phyloP scores from a whole-genome alignment of 164 flowering plant species.

The Magnolia sinica region DNA sequence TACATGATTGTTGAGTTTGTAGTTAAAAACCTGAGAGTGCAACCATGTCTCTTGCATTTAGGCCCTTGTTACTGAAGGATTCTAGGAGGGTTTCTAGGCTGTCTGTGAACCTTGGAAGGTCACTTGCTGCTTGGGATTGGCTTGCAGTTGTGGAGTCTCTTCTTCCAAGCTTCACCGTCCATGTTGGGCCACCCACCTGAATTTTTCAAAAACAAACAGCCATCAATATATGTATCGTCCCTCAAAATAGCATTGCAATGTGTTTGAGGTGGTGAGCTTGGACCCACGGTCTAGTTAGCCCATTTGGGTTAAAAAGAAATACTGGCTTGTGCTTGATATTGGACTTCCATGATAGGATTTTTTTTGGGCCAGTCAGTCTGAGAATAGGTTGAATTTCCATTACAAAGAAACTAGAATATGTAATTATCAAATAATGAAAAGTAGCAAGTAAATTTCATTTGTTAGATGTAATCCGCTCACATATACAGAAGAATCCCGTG shows the following conservation, averaged over 20 bases:
- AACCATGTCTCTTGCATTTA: conserved; percentile 6
- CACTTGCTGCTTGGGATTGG: neutral
- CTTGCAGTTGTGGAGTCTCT: conserved; percentile 13
- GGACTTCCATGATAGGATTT: neutral
- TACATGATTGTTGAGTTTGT: neutral
- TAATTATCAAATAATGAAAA: too few species aligned
- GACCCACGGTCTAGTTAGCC: neutral
- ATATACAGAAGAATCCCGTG: conserved; percentile 16
- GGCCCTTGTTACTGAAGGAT: neutral
- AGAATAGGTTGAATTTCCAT: too few species aligned
- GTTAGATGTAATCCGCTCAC: conserved; percentile 10
- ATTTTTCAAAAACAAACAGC: neutral
- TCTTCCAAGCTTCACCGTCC: conserved; percentile 26
- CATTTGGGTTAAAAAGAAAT: neutral
- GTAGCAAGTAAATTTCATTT: too few species aligned
- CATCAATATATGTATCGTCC: neutral
- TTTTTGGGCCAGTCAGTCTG: too few species aligned
- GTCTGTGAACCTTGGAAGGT: conserved; percentile 6
- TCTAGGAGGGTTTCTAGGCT: conserved; percentile 4
- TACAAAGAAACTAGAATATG: too few species aligned
- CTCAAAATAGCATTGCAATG: neutral
- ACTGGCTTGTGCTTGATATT: neutral
- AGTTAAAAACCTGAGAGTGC: conserved; percentile 12
- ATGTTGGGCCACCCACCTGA: conserved; percentile 1
- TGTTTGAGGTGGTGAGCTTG: neutral